Evolutionary conservation across 2,329 filamentous ascomycete genomes (phyloP).

Genomic region (Monilinia fructigena): DNA sequence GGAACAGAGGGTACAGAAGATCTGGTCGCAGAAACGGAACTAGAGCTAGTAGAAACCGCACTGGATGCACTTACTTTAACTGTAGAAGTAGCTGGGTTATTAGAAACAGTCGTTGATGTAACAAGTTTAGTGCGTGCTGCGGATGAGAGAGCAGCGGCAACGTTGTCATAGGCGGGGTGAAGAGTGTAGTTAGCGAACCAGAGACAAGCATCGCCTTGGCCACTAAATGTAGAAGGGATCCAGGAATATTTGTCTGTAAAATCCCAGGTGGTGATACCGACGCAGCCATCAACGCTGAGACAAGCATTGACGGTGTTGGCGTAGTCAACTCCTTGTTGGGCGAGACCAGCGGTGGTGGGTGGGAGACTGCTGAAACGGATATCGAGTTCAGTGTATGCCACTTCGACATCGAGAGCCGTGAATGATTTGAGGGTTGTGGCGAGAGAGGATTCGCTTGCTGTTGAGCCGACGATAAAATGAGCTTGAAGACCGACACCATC

Average conservation of each 20-base stretch:
- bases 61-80: not conserved
- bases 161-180: slow-evolving; percentile 46
- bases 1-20: not conserved
- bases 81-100: slow-evolving; percentile 1
- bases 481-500: slow-evolving; percentile 63
- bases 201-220: slow-evolving; percentile 45
- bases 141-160: slow-evolving; percentile 39
- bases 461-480: slow-evolving; percentile 58
- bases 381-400: slow-evolving; percentile 63
- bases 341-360: slow-evolving; percentile 43
- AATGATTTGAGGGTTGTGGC: slow-evolving; percentile 51
- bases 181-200: slow-evolving; percentile 46
- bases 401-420: slow-evolving; percentile 53
- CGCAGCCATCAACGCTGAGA: slow-evolving; percentile 30
- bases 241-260: slow-evolving; percentile 42
- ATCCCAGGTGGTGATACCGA: slow-evolving; percentile 40
- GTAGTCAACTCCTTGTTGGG: slow-evolving; percentile 52
- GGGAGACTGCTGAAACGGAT: slow-evolving; percentile 52
- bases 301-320: slow-evolving; percentile 37
- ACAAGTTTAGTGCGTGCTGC: slow-evolving; percentile 5
- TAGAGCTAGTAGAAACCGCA: too few species aligned
- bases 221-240: slow-evolving; percentile 45
- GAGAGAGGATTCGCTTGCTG: slow-evolving; percentile 48
- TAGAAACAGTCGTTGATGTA: slow-evolving; percentile 16
- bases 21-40: not conserved